phyloP scores from a whole-genome alignment of 2,329 filamentous ascomycete species.

The Stagonosporopsis vannaccii region DNA sequence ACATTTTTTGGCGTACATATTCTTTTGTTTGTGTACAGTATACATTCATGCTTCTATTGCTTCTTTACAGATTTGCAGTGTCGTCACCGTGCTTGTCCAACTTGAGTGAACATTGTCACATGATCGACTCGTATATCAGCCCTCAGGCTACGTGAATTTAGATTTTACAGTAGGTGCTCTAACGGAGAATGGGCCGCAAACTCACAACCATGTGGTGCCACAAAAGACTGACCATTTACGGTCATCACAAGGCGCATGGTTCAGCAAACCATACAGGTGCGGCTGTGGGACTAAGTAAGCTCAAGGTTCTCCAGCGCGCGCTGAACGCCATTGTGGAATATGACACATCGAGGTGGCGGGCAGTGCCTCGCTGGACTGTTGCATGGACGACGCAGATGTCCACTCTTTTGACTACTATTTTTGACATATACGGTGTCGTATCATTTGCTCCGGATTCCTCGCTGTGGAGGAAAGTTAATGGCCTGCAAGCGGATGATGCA shows the following conservation, averaged over 20 bases:
- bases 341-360: not conserved
- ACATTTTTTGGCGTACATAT: not conserved
- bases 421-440: not conserved
- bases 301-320: no score
- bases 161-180: not conserved
- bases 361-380: not conserved
- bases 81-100: not conserved
- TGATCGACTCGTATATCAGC: no score
- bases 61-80: not conserved
- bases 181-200: not conserved
- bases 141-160: not conserved
- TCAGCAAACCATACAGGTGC: not conserved
- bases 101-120: not conserved
- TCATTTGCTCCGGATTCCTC: no score
- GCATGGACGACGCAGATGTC: not conserved
- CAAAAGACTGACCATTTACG: no score
- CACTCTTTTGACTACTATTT: not conserved
- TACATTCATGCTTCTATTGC: not conserved
- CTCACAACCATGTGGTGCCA: no score
- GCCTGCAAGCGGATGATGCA: slow-evolving; percentile 7
- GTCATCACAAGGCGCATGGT: no score
- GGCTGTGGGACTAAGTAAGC: no score
- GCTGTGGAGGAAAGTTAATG: not conserved
- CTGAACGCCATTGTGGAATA: no score
- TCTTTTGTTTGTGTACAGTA: not conserved